Evolutionary conservation across 352 stramenopile genomes (phyloP).

Genomic region (Phytophthora boehmeriae): DNA sequence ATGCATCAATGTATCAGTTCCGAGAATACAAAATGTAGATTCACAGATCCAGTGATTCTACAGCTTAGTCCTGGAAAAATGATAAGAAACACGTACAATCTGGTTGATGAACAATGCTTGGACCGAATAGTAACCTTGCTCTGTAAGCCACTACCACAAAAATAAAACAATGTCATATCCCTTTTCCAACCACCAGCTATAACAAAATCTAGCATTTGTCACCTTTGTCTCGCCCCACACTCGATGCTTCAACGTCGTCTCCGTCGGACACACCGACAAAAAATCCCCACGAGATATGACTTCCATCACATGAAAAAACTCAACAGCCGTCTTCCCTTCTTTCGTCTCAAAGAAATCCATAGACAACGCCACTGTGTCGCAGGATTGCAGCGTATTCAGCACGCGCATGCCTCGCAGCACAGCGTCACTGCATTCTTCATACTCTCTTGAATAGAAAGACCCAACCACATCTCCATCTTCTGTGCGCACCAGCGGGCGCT

Average conservation of each 20-base stretch:
- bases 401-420: conserved; percentile 48
- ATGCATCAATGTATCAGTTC: conserved; percentile 16
- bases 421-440: conserved; percentile 42
- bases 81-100: conserved; percentile 53
- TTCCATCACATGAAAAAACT: conserved; percentile 55
- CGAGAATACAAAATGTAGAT: background rate
- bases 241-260: conserved; percentile 35
- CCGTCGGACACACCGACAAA: conserved; percentile 41
- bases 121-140: conserved; percentile 67
- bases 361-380: conserved; percentile 65
- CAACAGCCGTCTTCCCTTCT: background rate
- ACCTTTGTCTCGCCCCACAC: conserved; percentile 63
- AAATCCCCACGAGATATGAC: conserved; percentile 64
- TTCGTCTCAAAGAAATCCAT: conserved; percentile 42
- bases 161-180: background rate
- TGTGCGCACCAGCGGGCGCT: conserved; percentile 47
- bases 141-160: conserved; percentile 58
- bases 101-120: conserved; percentile 75
- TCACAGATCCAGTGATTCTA: too few relatives aligned
- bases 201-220: conserved; percentile 2
- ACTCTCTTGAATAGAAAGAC: conserved; percentile 55
- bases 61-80: background rate
- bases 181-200: conserved; percentile 5
- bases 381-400: conserved; percentile 72
- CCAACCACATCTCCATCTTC: conserved; percentile 59